Percentiles rank a stretch among this genome's conserved stretches.
phyloP scores from a whole-genome alignment of 2,329 filamentous ascomycete genomes.

The Pseudogymnoascus sp. region DNA sequence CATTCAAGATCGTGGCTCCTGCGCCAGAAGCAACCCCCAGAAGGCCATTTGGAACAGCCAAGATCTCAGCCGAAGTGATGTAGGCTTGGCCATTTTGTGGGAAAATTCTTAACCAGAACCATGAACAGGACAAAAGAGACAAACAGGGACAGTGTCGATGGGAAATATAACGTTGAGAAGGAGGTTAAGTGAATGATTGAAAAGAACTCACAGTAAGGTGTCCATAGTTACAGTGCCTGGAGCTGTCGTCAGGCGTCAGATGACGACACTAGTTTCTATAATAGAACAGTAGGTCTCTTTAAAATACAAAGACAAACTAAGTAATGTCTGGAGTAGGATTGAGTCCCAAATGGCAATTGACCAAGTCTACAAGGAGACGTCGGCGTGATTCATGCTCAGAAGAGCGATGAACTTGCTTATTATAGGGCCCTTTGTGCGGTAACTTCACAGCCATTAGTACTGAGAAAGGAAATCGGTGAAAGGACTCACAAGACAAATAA shows the following conservation, averaged over 20 bases:
- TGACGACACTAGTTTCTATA: slow-evolving; percentile 3
- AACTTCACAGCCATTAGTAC: not conserved
- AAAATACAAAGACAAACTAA: not conserved
- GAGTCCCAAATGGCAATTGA: not conserved
- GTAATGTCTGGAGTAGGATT: not conserved
- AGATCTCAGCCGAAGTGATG: slow-evolving; percentile 3
- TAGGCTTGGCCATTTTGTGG: not conserved
- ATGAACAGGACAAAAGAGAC: not conserved
- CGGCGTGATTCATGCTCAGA: not conserved
- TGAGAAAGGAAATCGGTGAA: not conserved
- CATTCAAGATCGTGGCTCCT: not conserved
- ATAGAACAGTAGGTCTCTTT: not conserved
- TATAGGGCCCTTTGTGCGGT: not conserved
- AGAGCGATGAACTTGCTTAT: not conserved
- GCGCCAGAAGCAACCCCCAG: not conserved
- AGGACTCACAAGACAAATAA: not conserved
- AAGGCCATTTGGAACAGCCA: not conserved
- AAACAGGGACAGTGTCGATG: not conserved
- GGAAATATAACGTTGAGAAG: not conserved
- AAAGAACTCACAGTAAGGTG: slow-evolving; percentile 37
- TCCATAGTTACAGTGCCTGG: slow-evolving; percentile 32
- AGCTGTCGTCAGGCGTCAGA: not conserved
- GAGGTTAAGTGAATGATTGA: not conserved
- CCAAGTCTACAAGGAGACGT: not conserved
- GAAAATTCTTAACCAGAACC: not conserved